Evolutionary conservation across 352 stramenopile genomes (phyloP), one percentile per base, ranked within the genome.

Genomic region (Phytophthora syringae): DNA sequence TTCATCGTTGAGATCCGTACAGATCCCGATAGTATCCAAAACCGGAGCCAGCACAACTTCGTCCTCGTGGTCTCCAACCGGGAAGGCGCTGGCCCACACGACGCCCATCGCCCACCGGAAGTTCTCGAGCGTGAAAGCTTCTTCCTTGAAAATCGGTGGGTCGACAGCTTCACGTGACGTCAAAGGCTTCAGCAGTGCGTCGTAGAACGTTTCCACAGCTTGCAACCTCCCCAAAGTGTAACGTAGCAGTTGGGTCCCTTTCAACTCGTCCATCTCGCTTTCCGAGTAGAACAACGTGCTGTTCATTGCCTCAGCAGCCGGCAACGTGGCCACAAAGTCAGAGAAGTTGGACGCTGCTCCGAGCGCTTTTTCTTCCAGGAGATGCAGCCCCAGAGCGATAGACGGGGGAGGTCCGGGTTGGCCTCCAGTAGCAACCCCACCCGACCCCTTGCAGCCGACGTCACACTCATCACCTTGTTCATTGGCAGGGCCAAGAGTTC

Each of bases 61-160:
- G 16, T 48, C 27, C 36, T 85, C 77, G 0, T 36, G 21, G 1
- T 54, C 36, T 21, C 64, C 60, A 18, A 70, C 18, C 1, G 66
- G 70, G 36, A 84, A 82, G 7, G 75, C 57, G 36, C 60, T 70
- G 5, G 72, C 57, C 77, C 77, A 86, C 3, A 86, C 65, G 22
- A 84, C 51, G 3, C 75, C 72, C 61, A 86, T 73, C 0, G 77
- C 77, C 75, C 75, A 86, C 7, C 57, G 64, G 27, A 86, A 86
- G 25, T 67, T 56, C 11, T 79, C 67, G 15, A 77, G 50, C 13
- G 77, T 82, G 45, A 86, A 86, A n/a, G 75, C 63, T 32, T 76
- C 36, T 16, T 66, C n/a, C 6, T 70, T 51, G n/a, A 86, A 86
- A 20, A 86, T 65, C 12, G 77, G 77, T 0, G 77, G 77, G 13